Conservation (phyloP, 495 filamentous ascomycete species). For the Aspergillus mulundensis region DNA sequence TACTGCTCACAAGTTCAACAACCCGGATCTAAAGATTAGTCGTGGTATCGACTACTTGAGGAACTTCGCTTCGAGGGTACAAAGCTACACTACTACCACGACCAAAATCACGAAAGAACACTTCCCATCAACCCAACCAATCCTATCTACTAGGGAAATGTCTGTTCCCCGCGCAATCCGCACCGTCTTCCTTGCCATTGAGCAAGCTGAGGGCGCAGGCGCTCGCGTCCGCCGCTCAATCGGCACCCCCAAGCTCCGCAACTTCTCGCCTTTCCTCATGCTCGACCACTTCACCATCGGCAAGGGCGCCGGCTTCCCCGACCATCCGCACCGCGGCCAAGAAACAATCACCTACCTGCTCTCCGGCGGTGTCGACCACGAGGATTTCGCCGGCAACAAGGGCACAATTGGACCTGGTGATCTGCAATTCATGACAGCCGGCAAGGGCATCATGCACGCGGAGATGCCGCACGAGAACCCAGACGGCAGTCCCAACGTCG, state of each 20-base stretch:
- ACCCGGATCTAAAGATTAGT: background rate
- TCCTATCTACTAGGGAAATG: conserved; percentile 50
- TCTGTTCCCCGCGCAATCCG: conserved; percentile 69
- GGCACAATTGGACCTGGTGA: conserved; percentile 84
- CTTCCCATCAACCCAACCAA: conserved; percentile 9
- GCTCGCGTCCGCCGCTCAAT: conserved; percentile 85
- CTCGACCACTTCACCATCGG: conserved; percentile 87
- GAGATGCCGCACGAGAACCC: conserved; percentile 86
- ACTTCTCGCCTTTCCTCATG: conserved; percentile 95
- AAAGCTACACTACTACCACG: conserved; percentile 18
- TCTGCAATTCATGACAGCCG: conserved; percentile 97
- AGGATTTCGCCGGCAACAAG: conserved; percentile 87
- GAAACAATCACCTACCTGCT: conserved; percentile 93
- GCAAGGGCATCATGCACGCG: conserved; percentile 88
- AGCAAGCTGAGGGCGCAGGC: conserved; percentile 87
- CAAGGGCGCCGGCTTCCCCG: conserved; percentile 81
- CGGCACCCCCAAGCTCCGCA: conserved; percentile 75
- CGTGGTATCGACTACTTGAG: conserved; percentile 12
- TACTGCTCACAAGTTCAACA: conserved; percentile 20
- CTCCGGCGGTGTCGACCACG: conserved; percentile 81
- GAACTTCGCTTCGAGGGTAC: conserved; percentile 16
- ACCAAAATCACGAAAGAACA: conserved; percentile 10
- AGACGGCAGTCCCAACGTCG: conserved; percentile 76
- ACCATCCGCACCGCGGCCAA: conserved; percentile 74
- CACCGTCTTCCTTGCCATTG: conserved; percentile 75